A percentile compares a stretch with the other conserved stretches of the same genome.
These are phyloP conservation scores for Tardiomyces depauwii DNA, from an alignment of 1,139 yeast species.

Conservation along the genomic window DNA sequence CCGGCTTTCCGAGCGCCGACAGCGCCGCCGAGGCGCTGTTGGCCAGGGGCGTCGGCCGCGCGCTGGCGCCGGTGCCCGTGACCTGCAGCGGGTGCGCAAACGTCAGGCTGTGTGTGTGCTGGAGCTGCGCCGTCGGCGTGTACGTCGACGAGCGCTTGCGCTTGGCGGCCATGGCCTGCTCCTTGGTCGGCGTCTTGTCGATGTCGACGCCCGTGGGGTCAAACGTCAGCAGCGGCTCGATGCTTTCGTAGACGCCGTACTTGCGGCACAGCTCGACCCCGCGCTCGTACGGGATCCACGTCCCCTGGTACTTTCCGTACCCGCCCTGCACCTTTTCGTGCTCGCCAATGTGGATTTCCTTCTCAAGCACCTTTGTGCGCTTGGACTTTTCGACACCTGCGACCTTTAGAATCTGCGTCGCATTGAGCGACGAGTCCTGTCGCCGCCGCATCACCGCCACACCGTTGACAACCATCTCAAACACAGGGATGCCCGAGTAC, in stretches of 20 bases:
- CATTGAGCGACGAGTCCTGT: constrained; percentile 90
- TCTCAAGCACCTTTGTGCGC: constrained; percentile 81
- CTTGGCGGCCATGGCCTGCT: constrained; percentile 32
- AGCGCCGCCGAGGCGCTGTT: constrained; percentile 12
- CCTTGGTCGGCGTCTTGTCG: constrained; percentile 52
- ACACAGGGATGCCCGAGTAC: constrained; percentile 53
- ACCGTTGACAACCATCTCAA: constrained; percentile 69
- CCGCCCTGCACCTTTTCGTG: constrained; percentile 98
- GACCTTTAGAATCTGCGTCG: constrained; percentile 92
- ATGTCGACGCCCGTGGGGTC: constrained; percentile 42
- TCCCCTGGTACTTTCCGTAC: constrained; percentile 93
- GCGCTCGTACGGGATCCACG: constrained; percentile 80
- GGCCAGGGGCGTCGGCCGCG: constrained; percentile 9
- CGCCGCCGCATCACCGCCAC: constrained; percentile 91
- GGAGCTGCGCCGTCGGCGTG: background rate
- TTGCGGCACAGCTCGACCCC: constrained; percentile 48
- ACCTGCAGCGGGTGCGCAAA: constrained; percentile 12
- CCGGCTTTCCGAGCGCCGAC: constrained; percentile 6
- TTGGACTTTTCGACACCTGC: constrained; percentile 94
- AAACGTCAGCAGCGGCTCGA: constrained; percentile 52
- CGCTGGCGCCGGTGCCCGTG: constrained; percentile 5
- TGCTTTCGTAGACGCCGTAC: constrained; percentile 50
- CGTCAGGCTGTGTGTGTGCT: background rate
- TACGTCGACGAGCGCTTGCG: constrained; percentile 16
- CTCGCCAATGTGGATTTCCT: constrained; percentile 75